Evolutionary conservation across 495 filamentous ascomycete species (phyloP).

Genomic region (Daldinia childiae): DNA sequence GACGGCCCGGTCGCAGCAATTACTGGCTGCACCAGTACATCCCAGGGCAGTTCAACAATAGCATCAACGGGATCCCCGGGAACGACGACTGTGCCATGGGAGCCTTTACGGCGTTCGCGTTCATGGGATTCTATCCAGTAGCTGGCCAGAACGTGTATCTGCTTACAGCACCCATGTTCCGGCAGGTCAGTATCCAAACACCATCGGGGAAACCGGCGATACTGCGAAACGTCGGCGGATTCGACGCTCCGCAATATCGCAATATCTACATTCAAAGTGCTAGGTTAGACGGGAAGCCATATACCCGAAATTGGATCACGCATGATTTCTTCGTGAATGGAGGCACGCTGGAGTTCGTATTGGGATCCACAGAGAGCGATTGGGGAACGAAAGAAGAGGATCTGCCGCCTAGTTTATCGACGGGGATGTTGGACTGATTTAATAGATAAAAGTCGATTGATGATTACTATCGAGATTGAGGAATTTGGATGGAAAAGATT

Average conservation of each 20-base stretch:
- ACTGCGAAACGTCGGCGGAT: slow-evolving; percentile 64
- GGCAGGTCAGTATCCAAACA: slow-evolving; percentile 66
- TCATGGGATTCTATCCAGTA: slow-evolving; percentile 79
- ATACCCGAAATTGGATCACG: slow-evolving; percentile 74
- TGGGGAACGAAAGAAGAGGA: slow-evolving; percentile 75
- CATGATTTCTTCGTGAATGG: slow-evolving; percentile 78
- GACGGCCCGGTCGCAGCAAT: slow-evolving; percentile 69
- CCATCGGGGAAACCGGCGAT: slow-evolving; percentile 67
- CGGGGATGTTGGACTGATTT: slow-evolving; percentile 38
- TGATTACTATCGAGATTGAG: not conserved
- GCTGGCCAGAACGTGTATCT: slow-evolving; percentile 80
- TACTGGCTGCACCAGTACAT: slow-evolving; percentile 72
- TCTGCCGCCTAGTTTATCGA: slow-evolving; percentile 69
- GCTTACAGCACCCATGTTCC: slow-evolving; percentile 72
- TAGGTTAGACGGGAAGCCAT: slow-evolving; percentile 68
- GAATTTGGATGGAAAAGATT: not conserved
- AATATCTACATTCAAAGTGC: slow-evolving; percentile 74
- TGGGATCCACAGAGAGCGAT: slow-evolving; percentile 70
- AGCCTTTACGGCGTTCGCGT: slow-evolving; percentile 72
- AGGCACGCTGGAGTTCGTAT: slow-evolving; percentile 68
- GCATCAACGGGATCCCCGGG: slow-evolving; percentile 70
- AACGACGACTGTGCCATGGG: slow-evolving; percentile 84
- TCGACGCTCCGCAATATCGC: slow-evolving; percentile 65
- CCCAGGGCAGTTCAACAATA: slow-evolving; percentile 70
- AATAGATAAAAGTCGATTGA: not conserved